Base-by-base conservation (phyloP, 169 alveolate species). In the Cryptosporidium bovis region DNA sequence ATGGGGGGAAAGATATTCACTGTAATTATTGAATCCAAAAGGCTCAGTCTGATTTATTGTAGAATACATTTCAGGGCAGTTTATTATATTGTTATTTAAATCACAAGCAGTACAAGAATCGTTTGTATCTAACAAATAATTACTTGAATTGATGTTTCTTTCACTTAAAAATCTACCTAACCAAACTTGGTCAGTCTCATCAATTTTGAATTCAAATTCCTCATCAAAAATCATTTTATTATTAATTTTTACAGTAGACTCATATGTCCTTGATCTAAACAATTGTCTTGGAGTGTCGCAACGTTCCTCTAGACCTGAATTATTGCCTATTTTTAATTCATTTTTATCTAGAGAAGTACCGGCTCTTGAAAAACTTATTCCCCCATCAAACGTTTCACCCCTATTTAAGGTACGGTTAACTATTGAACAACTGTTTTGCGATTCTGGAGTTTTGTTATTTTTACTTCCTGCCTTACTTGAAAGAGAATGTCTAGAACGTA, bases 181-280 rank as follows among this genome's bases (percentile, higher is more conserved):
- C 83, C 83, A 69, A 69, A 69, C 33, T 1, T 55, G 36, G 55
- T 53, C 66, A 13, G 44, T 69, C 3, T 53, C 31, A 12, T 50
- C 15, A 33, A 36, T 53, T 46, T 3, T 16, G 6, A 40, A 40
- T 20, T 53, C 64, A 53, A 53, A 16, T 7, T 53, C 64, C 20
- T 5, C 29, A 53, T 53, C 2, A 53, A 53, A n/a, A 33, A 5
- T 31, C 4, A 3, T 6, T 6, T 27, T 13, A 29, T 56, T 69
- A 15, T 60, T 33, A 55, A 53, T 31, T n/a, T 50, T 69, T 15
- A 51, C 13, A 33, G 83, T 56, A 7, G 83, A 69, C 15, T 69
- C 83, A 51, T 69, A 69, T 13, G 83, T 69, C 51, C 83, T 69
- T 69, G 83, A 69, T 69, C 83, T 69, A 53, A 69, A 69, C n/a